Evolutionary conservation across 2,329 filamentous ascomycete genomes (phyloP), one percentile per base, ranked within the genome.

Genomic region (Colletotrichum eleusines): DNA sequence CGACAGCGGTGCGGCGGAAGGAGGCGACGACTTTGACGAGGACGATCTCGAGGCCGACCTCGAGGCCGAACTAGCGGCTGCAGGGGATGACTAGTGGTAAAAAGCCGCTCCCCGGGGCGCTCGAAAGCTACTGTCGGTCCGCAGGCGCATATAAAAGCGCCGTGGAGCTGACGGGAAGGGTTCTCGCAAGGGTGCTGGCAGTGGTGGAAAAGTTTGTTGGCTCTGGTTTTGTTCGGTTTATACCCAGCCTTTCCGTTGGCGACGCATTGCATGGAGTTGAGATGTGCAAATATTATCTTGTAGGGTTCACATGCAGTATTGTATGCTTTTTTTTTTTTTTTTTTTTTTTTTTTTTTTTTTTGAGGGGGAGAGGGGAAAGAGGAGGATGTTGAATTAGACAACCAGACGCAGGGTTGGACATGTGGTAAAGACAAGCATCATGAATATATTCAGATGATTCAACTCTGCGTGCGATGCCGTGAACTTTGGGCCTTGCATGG

Each of bases 51-150:
- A 88, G 75, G 86, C 85, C 33, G 89, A 90, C 74, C 79, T 91
- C 60, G 90, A 91, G 78, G 87, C 88, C 46, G 89, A 91, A 75
- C 83, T 92, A 77, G 81, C 90, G 75, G 89, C 88, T 1, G 89
- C 69, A 88, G 73, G 69, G 14, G 66, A 70, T 5, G 55, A 70
- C 38, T 72, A 61, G 54, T 28, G 23, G 42, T 0, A 20, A 20
- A 44, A n/a, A 42, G 7, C 5, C 28, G 1, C 12, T 5, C 7
- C 12, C 11, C 59, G 18, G 33, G 38, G 42, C n/a, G 28, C 23
- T 18, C 18, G 20, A 38, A 11, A n/a, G 46, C 23, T 46, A 28
- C 11, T n/a, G 31, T 46, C 18, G 23, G 42, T 18, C 6, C 31
- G 48, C 18, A 5, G 16, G 26, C 50, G 59, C 54, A 71, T 60